Base-by-base conservation (phyloP, 441 rosid genomes). In the Flueggea neowawraea region DNA sequence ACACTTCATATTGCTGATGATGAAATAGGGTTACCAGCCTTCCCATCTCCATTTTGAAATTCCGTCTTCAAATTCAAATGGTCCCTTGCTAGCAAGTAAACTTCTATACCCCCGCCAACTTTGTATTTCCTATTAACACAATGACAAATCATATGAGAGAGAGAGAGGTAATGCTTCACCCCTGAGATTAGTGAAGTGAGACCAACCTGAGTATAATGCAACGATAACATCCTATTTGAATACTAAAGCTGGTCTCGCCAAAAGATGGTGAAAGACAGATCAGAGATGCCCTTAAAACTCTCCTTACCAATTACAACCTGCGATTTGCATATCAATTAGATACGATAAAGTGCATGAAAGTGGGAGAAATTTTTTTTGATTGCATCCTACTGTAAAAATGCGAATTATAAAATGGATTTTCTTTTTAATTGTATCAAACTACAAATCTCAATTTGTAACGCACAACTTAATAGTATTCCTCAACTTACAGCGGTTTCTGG, bases 231-330 rank as follows among this genome's bases (percentile, higher is more conserved):
- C 28, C 28, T 22, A 2, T 31, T 82, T 69, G 77, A 89, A 87
- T 62, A 72, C 72, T 36, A 87, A 65, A 4, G 89, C 65, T 0
- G 97, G 94, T 67, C 91, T 76, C n/a, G 86, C 81, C 81, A 95
- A 79, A 62, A 73, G 41, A 95, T 83, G 68, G 80, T 75, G 68
- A 90, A 86, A 6, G 88, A 78, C 51, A 83, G 51, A 50, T 80
- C 79, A 12, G 89, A 74, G 32, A 84, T 81, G 16, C 79, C 81
- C 54, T 72, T 72, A 66, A 81, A 92, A 61, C 70, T 81, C 80
- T 92, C 98, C 48, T 90, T 90, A 0, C 87, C 79, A 49, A 92
- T 62, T 11, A 88, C 61, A 52, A 83, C 89, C 99, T 95, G 80
- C 68, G 65, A 63, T 62, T 43, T 7, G 47, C 13, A 13, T 15